Base-by-base conservation (phyloP, 208 protist species). In the Acanthamoeba castellanii region DNA sequence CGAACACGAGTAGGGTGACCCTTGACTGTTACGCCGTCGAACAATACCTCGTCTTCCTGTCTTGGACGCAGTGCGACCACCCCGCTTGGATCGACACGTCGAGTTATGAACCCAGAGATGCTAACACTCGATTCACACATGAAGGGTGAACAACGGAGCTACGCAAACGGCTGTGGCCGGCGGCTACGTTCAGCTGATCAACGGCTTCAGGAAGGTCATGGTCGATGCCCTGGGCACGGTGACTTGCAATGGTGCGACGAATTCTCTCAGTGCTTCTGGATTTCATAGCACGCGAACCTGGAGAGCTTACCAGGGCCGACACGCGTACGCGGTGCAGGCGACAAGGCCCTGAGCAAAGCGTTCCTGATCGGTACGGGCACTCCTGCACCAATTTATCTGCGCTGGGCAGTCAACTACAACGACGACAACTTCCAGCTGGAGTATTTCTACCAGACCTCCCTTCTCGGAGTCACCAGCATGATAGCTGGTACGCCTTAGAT, bases 331-430 rank as follows among this genome's bases (percentile, higher is more conserved):
- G 20, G 14, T 70, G 9, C 64, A 82, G 78, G 78, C 13, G 16
- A 85, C 78, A 85, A 85, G 47, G 78, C 78, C 25, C 78, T 85
- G 37, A 22, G 78, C 16, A 30, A 85, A 8, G 81, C 81, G 14
- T 88, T 88, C 30, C 81, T 88, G 18, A 88, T 88, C 30, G 81
- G 81, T 7, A 42, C 50, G 13, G 81, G 81, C 4, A 45, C 30
- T 18, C 45, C 45, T 9, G 81, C 3, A 5, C 14, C 45, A 1
- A 55, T 30, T 0, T 64, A 25, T 30, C 3, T 30, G 50, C 45
- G 81, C 27, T 88, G 52, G 45, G 81, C 81, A 9, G n/a, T 20
- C n/a, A 88, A 88, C 81, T 88, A 88, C 81, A 64, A 88, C n/a
- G 50, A 88, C 30, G 16, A 30, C 50, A 64, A 88, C 30, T 88